Base-by-base conservation (phyloP, 768 basidiomycete species). In the Phlebiopsis gigantea region DNA sequence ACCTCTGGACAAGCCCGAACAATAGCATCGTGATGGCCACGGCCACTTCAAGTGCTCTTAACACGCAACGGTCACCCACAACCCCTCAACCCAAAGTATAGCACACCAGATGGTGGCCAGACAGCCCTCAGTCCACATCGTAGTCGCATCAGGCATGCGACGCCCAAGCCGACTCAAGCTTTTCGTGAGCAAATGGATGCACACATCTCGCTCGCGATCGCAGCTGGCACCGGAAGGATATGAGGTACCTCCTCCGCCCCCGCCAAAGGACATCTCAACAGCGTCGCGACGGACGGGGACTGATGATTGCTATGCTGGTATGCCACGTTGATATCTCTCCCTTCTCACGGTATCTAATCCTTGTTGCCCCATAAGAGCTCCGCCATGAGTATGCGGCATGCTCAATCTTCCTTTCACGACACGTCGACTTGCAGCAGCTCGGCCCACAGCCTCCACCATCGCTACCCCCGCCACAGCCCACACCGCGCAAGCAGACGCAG, bases 161-260 rank as follows among this genome's bases (percentile, higher is more conserved):
- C 50, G 46, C 7, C 46, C 57, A 7, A 41, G 41, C 14, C 42
- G 41, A 1, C 49, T 58, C 21, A 51, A 43, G 10, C 51, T 47
- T 15, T 21, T 58, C 15, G 51, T 58, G 30, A 28, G 50, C 14
- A 53, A 47, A 14, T 58, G 48, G 22, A 25, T 30, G 29, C 46
- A 10, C 15, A n/a, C 45, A 7, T 26, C 51, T 12, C 51, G 31
- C 34, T 42, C 39, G 29, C 30, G 31, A 30, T 29, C 17, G 2
- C 50, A 45, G 6, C 25, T 53, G 19, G 51, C 30, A 8, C 56
- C 34, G 29, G 51, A 58, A 10, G 41, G 29, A 30, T 29, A 19
- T 24, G 57, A 58, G 44, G 12, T 58, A 8, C 57, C 57, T 4
- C 57, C 52, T 34, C 51, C 43, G 4, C 57, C 51, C 15, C 57